Base-by-base conservation (phyloP, 805 yeast genomes). In the Tetrapisispora fleetii region DNA sequence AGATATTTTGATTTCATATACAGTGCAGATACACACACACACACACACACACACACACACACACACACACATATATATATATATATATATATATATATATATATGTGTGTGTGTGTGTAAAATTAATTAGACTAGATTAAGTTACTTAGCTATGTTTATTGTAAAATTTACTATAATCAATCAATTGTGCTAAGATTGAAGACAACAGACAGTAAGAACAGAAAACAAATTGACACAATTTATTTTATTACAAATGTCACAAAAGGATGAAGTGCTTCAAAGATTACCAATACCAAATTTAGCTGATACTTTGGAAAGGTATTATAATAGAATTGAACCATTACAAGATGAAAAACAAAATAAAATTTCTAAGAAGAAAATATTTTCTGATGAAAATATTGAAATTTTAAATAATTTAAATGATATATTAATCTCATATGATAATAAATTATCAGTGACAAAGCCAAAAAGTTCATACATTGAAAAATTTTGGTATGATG, bases 401-500 rank as follows among this genome's bases (percentile, higher is more conserved):
- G 54, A 58, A 4, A 24, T 37, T 83, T 85, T 48, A 65, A 69
- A 37, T 58, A 69, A 53, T 81, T 84, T 65, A 62, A 85, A 50
- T 68, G 74, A 48, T 67, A 75, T 59, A 73, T 67, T 63, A 88
- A 79, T 78, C 47, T 71, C 70, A 48, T 75, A 78, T 46, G 95
- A 89, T 60, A 68, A 74, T 27, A 80, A 79, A 55, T 72, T 89
- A 46, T 70, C 81, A 17, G 75, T 74, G 45, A 86, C 83, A 6
- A 73, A 76, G 45, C 69, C 81, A 16, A 70, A 87, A 52, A 80
- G 85, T 45, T 83, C 95, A 2, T 89, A 85, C 64, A 89, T 89
- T 53, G 96, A 89, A 67, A 95, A 89, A 65, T 89, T 89, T 64
- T 89, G 96, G 96, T 89, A 79, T 65, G 96, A 89, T 62, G 80